Evolutionary conservation across 75 land plant species (phyloP).

Genomic region (Picea glauca): DNA sequence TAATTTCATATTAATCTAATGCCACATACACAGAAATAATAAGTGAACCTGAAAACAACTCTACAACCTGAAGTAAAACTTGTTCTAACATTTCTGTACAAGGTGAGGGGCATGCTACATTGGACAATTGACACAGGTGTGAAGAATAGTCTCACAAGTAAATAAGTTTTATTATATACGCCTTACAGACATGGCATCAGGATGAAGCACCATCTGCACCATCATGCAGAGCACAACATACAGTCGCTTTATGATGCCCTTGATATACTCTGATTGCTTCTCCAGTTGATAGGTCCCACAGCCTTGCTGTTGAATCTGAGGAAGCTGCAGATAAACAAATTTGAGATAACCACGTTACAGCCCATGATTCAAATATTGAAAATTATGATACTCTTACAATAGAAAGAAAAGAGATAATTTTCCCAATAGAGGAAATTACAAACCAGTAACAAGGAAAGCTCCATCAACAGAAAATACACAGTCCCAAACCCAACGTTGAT

Average conservation of each 20-base stretch:
- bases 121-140: too few species aligned
- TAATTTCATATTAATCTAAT: too few species aligned
- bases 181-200: constrained; percentile 10
- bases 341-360: not conserved
- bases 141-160: too few species aligned
- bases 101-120: too few species aligned
- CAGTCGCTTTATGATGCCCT: constrained; percentile 93
- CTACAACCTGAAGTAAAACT: too few species aligned
- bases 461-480: constrained; percentile 99
- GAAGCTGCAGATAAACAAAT: constrained; percentile 55
- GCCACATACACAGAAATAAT: too few species aligned
- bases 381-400: not conserved
- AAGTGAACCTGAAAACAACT: too few species aligned
- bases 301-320: constrained; percentile 82
- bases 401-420: not conserved
- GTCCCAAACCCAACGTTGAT: constrained; percentile 97
- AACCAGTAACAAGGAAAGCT: constrained; percentile 95
- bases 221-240: constrained; percentile 96
- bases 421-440: constrained; percentile 5
- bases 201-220: constrained; percentile 62
- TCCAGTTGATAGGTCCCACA: constrained; percentile 84
- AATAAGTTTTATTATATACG: too few species aligned
- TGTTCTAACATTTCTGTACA: too few species aligned
- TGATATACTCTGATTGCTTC: constrained; percentile 69
- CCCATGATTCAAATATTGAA: not conserved